These are phyloP conservation scores for Phellopilus nigrolimitatus DNA, from an alignment of 1,284 basidiomycete species.

Conservation along the genomic window DNA sequence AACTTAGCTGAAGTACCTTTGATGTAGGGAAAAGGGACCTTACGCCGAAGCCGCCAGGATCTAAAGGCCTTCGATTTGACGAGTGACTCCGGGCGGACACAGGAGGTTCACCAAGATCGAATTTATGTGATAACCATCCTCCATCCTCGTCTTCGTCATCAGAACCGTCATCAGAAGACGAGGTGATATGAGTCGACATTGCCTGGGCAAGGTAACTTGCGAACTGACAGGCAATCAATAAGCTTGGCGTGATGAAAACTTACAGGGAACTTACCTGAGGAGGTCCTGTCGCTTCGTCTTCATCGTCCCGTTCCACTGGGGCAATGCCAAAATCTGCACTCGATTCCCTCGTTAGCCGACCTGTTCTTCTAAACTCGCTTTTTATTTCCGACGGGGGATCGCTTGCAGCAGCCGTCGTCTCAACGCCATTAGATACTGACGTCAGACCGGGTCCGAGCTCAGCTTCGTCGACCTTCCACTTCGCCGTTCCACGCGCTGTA, in stretches of 20 bases:
- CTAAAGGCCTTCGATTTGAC: slow-evolving; percentile 47
- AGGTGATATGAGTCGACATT: slow-evolving; percentile 56
- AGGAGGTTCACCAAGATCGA: slow-evolving; percentile 55
- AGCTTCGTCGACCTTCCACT: slow-evolving; percentile 72
- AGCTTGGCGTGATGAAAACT: not conserved
- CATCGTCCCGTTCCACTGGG: slow-evolving; percentile 41
- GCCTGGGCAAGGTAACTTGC: slow-evolving; percentile 70
- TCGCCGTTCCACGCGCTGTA: slow-evolving; percentile 33
- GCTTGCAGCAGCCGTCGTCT: slow-evolving; percentile 24
- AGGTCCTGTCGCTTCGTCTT: slow-evolving; percentile 38
- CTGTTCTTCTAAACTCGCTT: slow-evolving; percentile 56
- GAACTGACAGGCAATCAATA: slow-evolving; percentile 45
- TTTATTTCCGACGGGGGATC: slow-evolving; percentile 30
- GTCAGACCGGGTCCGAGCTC: slow-evolving; percentile 33
- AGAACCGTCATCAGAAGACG: slow-evolving; percentile 38
- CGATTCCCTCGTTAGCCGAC: slow-evolving; percentile 41
- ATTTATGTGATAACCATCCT: slow-evolving; percentile 73
- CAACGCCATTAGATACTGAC: slow-evolving; percentile 25
- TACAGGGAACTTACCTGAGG: slow-evolving; percentile 49
- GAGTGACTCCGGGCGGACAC: slow-evolving; percentile 45
- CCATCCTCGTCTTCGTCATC: slow-evolving; percentile 68
- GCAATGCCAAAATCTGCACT: slow-evolving; percentile 67
- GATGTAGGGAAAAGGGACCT: slow-evolving; percentile 22
- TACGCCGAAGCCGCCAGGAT: slow-evolving; percentile 56
- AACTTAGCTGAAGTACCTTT: not conserved